Conservation (phyloP, 768 basidiomycete species). For the Dentipellis sp. region DNA sequence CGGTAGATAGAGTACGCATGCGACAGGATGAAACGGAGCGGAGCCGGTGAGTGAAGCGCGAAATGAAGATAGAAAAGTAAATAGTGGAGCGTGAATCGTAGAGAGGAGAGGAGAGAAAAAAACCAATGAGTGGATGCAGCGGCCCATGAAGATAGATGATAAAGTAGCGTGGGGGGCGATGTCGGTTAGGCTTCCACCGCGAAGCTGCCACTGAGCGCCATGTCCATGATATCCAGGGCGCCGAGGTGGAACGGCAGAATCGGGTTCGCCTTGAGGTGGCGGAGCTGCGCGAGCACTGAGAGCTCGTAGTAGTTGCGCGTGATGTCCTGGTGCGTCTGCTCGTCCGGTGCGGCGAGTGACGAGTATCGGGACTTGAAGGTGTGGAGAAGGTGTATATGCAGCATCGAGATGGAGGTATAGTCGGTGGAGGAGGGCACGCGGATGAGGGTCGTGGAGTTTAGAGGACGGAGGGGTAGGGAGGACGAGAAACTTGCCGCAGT, state of each 20-base stretch:
- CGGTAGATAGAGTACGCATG: neutral
- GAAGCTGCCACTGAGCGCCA: slow-evolving; percentile 25
- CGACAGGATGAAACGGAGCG: too few relatives aligned
- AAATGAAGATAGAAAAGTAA: neutral
- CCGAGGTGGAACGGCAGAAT: slow-evolving; percentile 67
- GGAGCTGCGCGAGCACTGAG: slow-evolving; percentile 43
- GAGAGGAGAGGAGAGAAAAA: neutral
- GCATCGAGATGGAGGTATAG: slow-evolving; percentile 35
- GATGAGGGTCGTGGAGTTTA: slow-evolving; percentile 49
- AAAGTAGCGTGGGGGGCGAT: neutral
- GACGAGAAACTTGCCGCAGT: slow-evolving; percentile 23
- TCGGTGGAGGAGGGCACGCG: slow-evolving; percentile 40
- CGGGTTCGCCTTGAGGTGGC: slow-evolving; percentile 39
- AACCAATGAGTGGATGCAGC: neutral
- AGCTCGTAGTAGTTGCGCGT: slow-evolving; percentile 64
- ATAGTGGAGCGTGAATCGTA: neutral
- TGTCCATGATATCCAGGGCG: slow-evolving; percentile 55
- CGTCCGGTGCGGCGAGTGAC: slow-evolving; percentile 24
- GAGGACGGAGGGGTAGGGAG: slow-evolving; percentile 35
- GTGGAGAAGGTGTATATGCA: slow-evolving; percentile 56
- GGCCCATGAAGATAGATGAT: slow-evolving; percentile 2
- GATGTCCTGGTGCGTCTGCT: slow-evolving; percentile 41
- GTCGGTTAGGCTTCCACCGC: slow-evolving; percentile 14
- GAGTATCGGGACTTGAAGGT: slow-evolving; percentile 34
- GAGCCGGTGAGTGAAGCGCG: too few relatives aligned